Evolutionary conservation across 2,329 filamentous ascomycete genomes (phyloP).

Genomic region (Colletotrichum sp.): DNA sequence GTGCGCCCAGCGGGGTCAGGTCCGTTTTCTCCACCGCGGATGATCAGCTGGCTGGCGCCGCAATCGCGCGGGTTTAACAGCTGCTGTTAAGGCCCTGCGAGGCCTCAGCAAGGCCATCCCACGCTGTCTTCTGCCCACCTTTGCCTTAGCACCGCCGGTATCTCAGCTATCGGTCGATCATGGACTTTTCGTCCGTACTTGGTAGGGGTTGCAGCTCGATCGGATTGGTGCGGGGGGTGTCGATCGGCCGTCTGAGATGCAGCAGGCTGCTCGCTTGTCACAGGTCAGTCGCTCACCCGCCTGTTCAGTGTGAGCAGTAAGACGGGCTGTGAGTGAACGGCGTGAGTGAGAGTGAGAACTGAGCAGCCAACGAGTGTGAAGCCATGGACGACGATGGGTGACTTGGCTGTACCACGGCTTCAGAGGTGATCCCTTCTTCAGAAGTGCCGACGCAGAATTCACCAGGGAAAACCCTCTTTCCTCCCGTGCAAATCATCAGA

Average conservation of each 20-base stretch:
- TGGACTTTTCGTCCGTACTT: neutral
- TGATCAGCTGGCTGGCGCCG: conserved; percentile 23
- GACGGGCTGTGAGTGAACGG: neutral
- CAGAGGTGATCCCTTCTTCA: neutral
- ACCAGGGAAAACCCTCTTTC: neutral
- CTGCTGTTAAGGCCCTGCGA: conserved; percentile 8
- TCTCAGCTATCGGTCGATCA: conserved; percentile 3
- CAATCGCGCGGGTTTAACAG: conserved; percentile 11
- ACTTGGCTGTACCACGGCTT: neutral
- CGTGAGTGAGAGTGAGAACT: conserved; percentile 12
- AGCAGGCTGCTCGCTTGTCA: neutral
- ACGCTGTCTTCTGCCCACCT: neutral
- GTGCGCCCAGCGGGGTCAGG: conserved; percentile 12
- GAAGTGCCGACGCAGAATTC: neutral
- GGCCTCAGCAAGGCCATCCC: neutral
- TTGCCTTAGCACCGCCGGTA: neutral
- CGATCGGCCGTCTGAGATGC: conserved; percentile 13
- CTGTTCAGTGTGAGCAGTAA: neutral
- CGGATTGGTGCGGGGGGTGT: conserved; percentile 9
- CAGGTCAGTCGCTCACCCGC: neutral
- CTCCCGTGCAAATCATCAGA: conserved; percentile 9
- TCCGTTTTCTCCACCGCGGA: conserved; percentile 21
- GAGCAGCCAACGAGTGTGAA: neutral
- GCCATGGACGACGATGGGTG: neutral
- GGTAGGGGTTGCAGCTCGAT: conserved; percentile 7